Evolutionary conservation across 441 rosid species (phyloP).

Genomic region (Jatropha podagrica): DNA sequence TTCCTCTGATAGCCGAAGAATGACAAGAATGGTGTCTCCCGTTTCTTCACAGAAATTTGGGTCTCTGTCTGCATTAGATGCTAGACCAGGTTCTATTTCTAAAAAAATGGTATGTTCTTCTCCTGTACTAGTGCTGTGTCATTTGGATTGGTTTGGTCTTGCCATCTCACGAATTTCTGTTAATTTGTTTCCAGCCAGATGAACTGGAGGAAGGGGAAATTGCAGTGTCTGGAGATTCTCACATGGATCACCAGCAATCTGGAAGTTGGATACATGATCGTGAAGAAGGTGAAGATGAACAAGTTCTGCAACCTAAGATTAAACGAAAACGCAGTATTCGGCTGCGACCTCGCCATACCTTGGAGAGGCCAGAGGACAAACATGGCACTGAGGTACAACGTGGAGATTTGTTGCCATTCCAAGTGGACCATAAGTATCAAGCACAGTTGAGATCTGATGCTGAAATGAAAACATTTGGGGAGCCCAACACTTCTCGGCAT

Average conservation of each 20-base stretch:
- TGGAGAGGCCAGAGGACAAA: constrained; percentile 69
- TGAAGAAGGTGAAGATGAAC: constrained; percentile 97
- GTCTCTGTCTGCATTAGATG: constrained; percentile 94
- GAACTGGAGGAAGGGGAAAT: constrained; percentile 99
- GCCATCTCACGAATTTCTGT: constrained; percentile 22
- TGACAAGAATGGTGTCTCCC: constrained; percentile 70
- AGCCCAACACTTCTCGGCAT: constrained; percentile 52
- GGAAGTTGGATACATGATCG: constrained; percentile 97
- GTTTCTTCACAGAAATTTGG: constrained; percentile 94
- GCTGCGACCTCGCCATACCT: constrained; percentile 76
- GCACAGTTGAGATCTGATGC: constrained; percentile 56
- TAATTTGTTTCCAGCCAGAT: constrained; percentile 57
- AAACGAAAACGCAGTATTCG: constrained; percentile 96
- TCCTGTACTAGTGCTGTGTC: constrained; percentile 21
- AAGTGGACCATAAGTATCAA: constrained; percentile 62
- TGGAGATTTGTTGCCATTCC: constrained; percentile 55
- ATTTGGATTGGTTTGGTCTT: constrained; percentile 13
- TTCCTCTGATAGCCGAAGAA: constrained; percentile 74
- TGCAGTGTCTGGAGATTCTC: constrained; percentile 92
- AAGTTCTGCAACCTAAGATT: constrained; percentile 95
- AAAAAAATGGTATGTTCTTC: constrained; percentile 67
- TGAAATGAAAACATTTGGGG: constrained; percentile 47
- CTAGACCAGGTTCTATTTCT: constrained; percentile 81
- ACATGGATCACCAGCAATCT: constrained; percentile 84
- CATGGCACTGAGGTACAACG: constrained; percentile 53